These are phyloP conservation scores for Thyridium curvatum DNA, from an alignment of 2,329 filamentous ascomycete species.

Conservation along the genomic window DNA sequence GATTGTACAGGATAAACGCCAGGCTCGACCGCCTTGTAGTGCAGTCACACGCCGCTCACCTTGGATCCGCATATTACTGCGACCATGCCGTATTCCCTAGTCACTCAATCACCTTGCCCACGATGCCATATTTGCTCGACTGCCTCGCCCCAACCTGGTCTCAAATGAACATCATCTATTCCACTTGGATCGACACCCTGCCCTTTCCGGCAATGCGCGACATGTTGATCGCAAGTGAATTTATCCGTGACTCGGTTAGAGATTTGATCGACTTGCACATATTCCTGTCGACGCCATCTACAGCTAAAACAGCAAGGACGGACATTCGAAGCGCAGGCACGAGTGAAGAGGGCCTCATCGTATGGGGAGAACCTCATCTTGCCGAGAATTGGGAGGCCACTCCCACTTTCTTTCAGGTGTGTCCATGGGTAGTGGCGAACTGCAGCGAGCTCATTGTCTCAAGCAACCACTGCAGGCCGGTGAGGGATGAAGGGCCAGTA, in stretches of 20 bases:
- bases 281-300: too few species aligned
- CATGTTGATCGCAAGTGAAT: background rate
- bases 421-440: background rate
- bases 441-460: background rate
- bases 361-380: background rate
- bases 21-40: background rate
- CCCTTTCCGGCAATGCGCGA: slow-evolving; percentile 1
- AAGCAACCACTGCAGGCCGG: background rate
- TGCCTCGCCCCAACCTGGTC: background rate
- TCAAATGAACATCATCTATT: background rate
- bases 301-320: too few species aligned
- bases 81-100: too few species aligned
- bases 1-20: background rate
- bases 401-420: background rate
- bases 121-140: background rate
- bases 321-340: too few species aligned
- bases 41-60: too few species aligned
- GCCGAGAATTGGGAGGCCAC: background rate
- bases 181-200: background rate
- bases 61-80: too few species aligned
- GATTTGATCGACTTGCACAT: background rate
- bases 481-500: background rate
- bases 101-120: background rate
- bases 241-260: background rate
- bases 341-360: background rate